These are phyloP conservation scores for Boletus speciosus DNA, from an alignment of 768 basidiomycete species.

Conservation along the genomic window DNA sequence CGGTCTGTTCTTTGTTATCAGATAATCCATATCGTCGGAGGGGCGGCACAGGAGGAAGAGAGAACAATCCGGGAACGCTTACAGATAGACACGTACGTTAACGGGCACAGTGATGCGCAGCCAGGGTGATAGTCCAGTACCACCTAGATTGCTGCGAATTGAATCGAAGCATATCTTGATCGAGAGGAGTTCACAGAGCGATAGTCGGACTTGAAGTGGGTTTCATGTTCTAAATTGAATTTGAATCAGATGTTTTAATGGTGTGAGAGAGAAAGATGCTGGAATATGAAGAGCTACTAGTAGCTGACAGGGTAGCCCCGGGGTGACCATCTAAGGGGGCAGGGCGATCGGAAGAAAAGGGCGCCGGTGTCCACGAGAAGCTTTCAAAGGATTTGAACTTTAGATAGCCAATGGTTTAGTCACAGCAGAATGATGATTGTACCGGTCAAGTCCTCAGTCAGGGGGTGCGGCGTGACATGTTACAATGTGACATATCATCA, in stretches of 20 bases:
- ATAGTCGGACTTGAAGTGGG: constrained; percentile 25
- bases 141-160: background rate
- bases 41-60: constrained; percentile 7
- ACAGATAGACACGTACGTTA: background rate
- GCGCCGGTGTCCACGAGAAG: background rate
- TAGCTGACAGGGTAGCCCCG: background rate
- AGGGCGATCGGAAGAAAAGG: background rate
- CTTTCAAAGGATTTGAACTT: background rate
- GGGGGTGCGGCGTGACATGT: constrained; percentile 2
- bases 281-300: background rate
- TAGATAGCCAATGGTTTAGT: background rate
- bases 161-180: constrained; percentile 19
- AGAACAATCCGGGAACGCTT: constrained; percentile 4
- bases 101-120: constrained; percentile 26
- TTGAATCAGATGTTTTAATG: background rate
- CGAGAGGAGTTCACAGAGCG: constrained; percentile 6
- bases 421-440: background rate
- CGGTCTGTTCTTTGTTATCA: constrained; percentile 9
- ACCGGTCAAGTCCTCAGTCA: background rate
- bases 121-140: background rate
- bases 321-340: background rate
- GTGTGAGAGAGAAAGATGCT: constrained; percentile 7
- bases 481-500: constrained; percentile 7
- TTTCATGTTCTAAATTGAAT: constrained; percentile 8
- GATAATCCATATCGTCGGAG: constrained; percentile 13